Conservation (phyloP, 257 asterid genomes). For the Nicotiana noctiflora region DNA sequence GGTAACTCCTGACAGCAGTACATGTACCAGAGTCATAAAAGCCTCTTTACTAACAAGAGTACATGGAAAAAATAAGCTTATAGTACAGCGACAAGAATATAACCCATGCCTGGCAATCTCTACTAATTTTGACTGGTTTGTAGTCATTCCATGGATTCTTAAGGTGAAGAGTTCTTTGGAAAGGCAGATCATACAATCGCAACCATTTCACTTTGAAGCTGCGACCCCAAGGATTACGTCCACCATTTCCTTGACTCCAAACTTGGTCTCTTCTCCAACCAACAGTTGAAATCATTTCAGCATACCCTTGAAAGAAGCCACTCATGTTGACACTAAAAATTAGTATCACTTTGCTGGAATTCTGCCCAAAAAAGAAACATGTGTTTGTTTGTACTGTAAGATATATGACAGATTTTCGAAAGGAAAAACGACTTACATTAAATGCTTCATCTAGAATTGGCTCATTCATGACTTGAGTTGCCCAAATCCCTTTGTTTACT, state of each 20-base stretch:
- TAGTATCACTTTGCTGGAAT: constrained; percentile 84
- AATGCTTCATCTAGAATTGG: constrained; percentile 93
- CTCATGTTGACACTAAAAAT: constrained; percentile 98
- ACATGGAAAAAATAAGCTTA: not conserved
- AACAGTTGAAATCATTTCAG: constrained; percentile 82
- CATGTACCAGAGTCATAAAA: constrained; percentile 24
- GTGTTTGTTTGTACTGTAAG: not conserved
- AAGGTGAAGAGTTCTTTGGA: constrained; percentile 87
- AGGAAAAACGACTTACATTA: constrained; percentile 50
- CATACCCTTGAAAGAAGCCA: constrained; percentile 99
- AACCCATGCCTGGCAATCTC: constrained; percentile 83
- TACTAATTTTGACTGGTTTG: constrained; percentile 94
- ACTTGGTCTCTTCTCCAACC: constrained; percentile 81
- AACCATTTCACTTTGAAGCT: constrained; percentile 88
- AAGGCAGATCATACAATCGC: constrained; percentile 65
- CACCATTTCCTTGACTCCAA: constrained; percentile 79
- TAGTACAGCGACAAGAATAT: not conserved
- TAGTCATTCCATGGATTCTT: constrained; percentile 80
- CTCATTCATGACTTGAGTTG: constrained; percentile 97
- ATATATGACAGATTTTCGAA: not conserved
- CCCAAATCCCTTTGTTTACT: constrained; percentile 84
- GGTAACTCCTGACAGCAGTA: constrained; percentile 72
- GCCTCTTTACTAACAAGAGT: not conserved
- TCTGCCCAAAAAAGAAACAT: constrained; percentile 42
- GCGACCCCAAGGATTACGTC: constrained; percentile 83